Evolutionary conservation across 2,329 filamentous ascomycete genomes (phyloP), one percentile per base, ranked within the genome.

Genomic region (Ophiostoma triangulosporum): DNA sequence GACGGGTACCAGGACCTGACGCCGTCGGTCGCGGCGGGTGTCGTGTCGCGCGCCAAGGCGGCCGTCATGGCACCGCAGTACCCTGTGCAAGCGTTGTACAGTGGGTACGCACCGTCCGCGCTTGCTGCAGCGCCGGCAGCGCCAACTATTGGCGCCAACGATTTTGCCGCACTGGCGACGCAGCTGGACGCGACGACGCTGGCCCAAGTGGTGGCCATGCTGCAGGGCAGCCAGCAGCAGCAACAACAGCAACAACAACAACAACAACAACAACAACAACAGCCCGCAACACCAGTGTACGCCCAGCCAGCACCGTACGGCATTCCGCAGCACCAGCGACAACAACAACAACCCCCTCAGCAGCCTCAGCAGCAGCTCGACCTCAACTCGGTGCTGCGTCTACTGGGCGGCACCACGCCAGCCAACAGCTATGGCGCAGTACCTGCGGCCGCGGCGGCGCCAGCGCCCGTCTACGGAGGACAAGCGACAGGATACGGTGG

Each of bases 1-100:
- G 87, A 95, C 61, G 85, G 94, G 64, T 97, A 97, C 65, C 79
- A 85, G 54, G 83, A 90, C 60, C 75, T 96, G 2, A 85, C 94
- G 33, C 86, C 89, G 0, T 68, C 72, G 6, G 81, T 89, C 46
- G 88, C 87, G 4, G 87, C 86, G 15, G 87, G 94, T 60, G 78
- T 97, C 15, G 85, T 95, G 54, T 66, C 84, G 40, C 80, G 88
- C 55, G 79, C 83, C 51, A 90, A 86, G 65, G 68, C 71, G 11
- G 62, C 62, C 26, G 53, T 63, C 4, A 59, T 60, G 27, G 57
- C 60, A n/a, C 63, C 69, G 54, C 43, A 64, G 6, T 59, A 58
- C 2, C 58, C 35, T 4, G 48, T 65, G 57, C 59, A 61, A 45
- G 54, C 46, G 38, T 59, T 61, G 43, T 53, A 54, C 15, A 26